Base-by-base conservation (phyloP, 352 stramenopile genomes). In the Globisporangium ultimum region DNA sequence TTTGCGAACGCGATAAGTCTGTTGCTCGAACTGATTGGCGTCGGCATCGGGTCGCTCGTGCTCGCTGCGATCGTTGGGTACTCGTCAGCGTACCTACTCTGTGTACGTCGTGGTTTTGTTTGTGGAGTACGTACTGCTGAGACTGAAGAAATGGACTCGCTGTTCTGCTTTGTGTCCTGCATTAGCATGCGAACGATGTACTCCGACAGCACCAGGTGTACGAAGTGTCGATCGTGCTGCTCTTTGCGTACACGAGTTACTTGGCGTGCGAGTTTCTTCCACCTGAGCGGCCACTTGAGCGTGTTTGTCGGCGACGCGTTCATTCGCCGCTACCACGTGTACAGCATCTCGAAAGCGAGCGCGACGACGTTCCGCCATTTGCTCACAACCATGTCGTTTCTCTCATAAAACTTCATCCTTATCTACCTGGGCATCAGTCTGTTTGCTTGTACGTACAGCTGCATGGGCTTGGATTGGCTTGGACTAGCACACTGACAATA, bases 281-380 rank as follows among this genome's bases (percentile, higher is more conserved):
- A 86, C 0, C 64, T 95, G 13, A 94, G 83, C 51, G 93, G 95
- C 28, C 93, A 98, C n/a, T 71, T 98, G 14, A 81, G 82, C 0
- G 95, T 98, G 21, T 91, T 98, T 48, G 97, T 98, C 66, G 95
- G 85, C 41, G 91, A 80, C 11, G 79, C 84, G 1, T 84, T 91
- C 40, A 88, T 90, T 28, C 68, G 76, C 3, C 80, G 89, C 54
- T 90, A 90, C 57, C 80, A 90, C 68, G 71, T 87, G 64, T 76
- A 87, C 64, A 90, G 73, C 53, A 80, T 90, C 48, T 86, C 76
- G 8, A 71, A 78, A 32, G 64, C 70, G 45, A 88, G 76, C 53
- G 74, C 76, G 0, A 70, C 71, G 14, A 74, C 80, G 5, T 85
- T 90, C 64, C 76, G 72, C 60, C 78, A 90, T 36, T 53, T 90